A percentile compares a stretch with the other conserved stretches of the same genome.
Evolutionary conservation across 495 filamentous ascomycete genomes (phyloP).

Genomic region (Achaetomiella virescens): DNA sequence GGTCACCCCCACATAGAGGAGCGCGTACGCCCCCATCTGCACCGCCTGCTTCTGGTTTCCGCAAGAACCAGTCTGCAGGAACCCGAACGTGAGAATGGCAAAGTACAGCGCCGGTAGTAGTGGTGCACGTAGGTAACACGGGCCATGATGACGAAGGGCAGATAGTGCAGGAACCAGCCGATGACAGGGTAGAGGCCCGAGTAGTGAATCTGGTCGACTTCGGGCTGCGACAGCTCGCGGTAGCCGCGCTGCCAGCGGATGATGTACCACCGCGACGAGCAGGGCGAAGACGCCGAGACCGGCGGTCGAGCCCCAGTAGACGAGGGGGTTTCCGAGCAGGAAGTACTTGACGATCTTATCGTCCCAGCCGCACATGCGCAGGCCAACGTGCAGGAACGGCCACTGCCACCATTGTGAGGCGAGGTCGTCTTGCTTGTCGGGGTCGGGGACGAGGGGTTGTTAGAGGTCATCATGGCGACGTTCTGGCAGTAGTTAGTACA

Average conservation of each 20-base stretch:
- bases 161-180: conserved; percentile 93
- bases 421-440: conserved; percentile 97
- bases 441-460: conserved; percentile 95
- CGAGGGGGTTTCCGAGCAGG: conserved; percentile 89
- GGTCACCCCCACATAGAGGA: conserved; percentile 68
- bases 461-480: conserved; percentile 99
- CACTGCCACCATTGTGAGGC: conserved; percentile 98
- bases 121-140: conserved; percentile 98
- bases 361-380: conserved; percentile 98
- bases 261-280: conserved; percentile 74
- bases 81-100: conserved; percentile 83
- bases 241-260: conserved; percentile 96
- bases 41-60: conserved; percentile 52
- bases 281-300: conserved; percentile 65
- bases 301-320: conserved; percentile 90
- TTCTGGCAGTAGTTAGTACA: conserved; percentile 43
- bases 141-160: conserved; percentile 95
- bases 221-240: conserved; percentile 66
- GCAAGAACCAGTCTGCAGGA: conserved; percentile 78
- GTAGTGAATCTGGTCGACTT: conserved; percentile 93
- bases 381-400: conserved; percentile 89
- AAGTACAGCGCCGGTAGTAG: conserved; percentile 99
- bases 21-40: conserved; percentile 57
- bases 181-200: conserved; percentile 83
- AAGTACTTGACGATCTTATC: conserved; percentile 95